phyloP scores from a whole-genome alignment of 163 green algal species.

The Trebouxiophyceae sp. region DNA sequence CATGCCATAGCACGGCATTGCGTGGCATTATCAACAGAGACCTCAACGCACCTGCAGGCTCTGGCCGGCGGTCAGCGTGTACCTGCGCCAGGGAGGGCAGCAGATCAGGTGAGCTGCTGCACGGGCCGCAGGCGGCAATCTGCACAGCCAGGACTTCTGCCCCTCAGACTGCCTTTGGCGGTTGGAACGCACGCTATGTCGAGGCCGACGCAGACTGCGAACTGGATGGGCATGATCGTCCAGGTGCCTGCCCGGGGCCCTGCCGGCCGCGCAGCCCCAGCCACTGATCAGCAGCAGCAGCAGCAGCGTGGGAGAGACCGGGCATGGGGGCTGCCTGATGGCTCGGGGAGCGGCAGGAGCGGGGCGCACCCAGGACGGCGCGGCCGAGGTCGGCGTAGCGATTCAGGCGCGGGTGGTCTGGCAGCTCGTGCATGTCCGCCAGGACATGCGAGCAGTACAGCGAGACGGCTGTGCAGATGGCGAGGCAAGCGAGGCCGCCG shows the following conservation, averaged over 20 bases:
- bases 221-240: slow-evolving; percentile 24
- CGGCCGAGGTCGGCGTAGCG: slow-evolving; percentile 34
- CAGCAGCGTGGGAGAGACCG: no score
- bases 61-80: slow-evolving; percentile 45
- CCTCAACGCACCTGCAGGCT: slow-evolving; percentile 40
- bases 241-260: slow-evolving; percentile 16
- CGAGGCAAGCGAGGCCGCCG: slow-evolving; percentile 19
- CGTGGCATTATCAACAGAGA: no score
- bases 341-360: no score
- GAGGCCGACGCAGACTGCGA: background rate
- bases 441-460: slow-evolving; percentile 37
- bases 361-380: slow-evolving; percentile 25
- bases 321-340: no score
- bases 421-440: slow-evolving; percentile 34
- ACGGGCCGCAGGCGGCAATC: no score
- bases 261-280: no score
- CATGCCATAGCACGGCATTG: no score
- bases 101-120: no score
- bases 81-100: no score
- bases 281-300: no score
- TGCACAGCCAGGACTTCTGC: no score
- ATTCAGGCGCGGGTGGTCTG: slow-evolving; percentile 6
- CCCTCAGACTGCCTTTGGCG: slow-evolving; percentile 40
- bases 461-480: slow-evolving; percentile 12
- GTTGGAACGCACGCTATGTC: slow-evolving; percentile 32